A percentile compares a stretch with the other conserved stretches of the same genome.
phyloP scores from a whole-genome alignment of 345 rosid genomes.

The Hypericum androsaemum region DNA sequence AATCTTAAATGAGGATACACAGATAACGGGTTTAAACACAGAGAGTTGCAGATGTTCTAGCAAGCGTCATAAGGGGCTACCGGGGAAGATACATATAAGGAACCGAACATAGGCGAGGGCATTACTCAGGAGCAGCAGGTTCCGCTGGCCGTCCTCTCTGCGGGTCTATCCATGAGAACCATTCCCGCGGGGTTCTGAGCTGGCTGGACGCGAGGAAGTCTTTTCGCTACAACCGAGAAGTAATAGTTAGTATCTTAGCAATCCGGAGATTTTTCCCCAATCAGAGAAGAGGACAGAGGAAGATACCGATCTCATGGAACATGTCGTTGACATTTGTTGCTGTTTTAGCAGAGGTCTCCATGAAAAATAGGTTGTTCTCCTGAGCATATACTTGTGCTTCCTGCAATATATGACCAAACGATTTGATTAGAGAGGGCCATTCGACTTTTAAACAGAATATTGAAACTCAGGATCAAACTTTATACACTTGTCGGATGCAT shows the following conservation, averaged over 20 bases:
- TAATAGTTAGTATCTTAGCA: background rate
- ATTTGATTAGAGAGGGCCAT: background rate
- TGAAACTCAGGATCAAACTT: too few species aligned
- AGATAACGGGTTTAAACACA: too few species aligned
- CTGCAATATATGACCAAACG: slow-evolving; percentile 6
- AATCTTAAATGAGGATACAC: too few species aligned
- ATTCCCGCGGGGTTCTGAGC: slow-evolving; percentile 43
- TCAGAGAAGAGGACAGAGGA: background rate
- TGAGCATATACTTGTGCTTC: slow-evolving; percentile 30
- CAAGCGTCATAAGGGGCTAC: background rate
- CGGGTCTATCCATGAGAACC: slow-evolving; percentile 35
- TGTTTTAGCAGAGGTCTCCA: slow-evolving; percentile 39
- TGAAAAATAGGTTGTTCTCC: slow-evolving; percentile 35
- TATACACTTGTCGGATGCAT: too few species aligned
- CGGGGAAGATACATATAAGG: background rate
- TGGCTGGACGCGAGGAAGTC: slow-evolving; percentile 58
- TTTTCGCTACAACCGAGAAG: slow-evolving; percentile 28
- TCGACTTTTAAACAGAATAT: too few species aligned
- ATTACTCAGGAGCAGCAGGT: slow-evolving; percentile 32
- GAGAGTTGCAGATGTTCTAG: background rate
- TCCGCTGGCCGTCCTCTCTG: slow-evolving; percentile 24
- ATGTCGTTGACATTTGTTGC: slow-evolving; percentile 29
- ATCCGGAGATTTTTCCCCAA: background rate
- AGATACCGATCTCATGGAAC: slow-evolving; percentile 31
- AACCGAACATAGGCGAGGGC: background rate